Conservation (phyloP, 768 basidiomycete genomes). For the Suillus plorans region DNA sequence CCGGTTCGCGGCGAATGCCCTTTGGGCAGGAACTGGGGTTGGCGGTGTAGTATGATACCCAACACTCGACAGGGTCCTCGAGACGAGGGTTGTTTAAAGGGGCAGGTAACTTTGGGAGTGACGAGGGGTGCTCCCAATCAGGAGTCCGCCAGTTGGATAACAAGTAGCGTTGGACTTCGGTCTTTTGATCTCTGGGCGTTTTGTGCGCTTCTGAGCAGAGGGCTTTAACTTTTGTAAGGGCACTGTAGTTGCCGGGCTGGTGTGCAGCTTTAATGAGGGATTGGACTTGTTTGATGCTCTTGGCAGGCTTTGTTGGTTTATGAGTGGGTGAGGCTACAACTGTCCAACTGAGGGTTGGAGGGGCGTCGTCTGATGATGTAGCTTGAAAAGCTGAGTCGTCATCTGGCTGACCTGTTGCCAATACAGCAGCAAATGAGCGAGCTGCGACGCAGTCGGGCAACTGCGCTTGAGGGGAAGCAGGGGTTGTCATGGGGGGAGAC, state of each 20-base stretch:
- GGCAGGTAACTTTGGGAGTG: slow-evolving; percentile 17
- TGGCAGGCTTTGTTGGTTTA: slow-evolving; percentile 28
- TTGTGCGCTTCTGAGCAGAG: slow-evolving; percentile 45
- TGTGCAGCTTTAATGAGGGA: slow-evolving; percentile 44
- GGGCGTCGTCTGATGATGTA: slow-evolving; percentile 21
- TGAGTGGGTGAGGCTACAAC: slow-evolving; percentile 11
- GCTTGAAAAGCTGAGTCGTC: slow-evolving; percentile 25
- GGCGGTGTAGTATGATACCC: slow-evolving; percentile 44
- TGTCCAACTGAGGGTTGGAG: slow-evolving; percentile 24
- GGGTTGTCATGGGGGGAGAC: slow-evolving; percentile 27
- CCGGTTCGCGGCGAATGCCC: slow-evolving; percentile 42
- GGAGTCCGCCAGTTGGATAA: slow-evolving; percentile 47
- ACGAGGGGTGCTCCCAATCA: slow-evolving; percentile 28
- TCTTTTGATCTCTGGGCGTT: slow-evolving; percentile 44
- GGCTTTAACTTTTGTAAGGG: slow-evolving; percentile 42
- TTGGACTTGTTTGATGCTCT: slow-evolving; percentile 41
- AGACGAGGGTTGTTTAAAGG: slow-evolving; percentile 43
- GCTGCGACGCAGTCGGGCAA: slow-evolving; percentile 35
- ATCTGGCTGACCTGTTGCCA: slow-evolving; percentile 30
- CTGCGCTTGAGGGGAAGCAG: slow-evolving; percentile 34
- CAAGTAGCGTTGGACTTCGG: slow-evolving; percentile 42
- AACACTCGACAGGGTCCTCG: slow-evolving; percentile 46
- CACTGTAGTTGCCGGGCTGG: slow-evolving; percentile 41
- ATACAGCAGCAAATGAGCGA: slow-evolving; percentile 33
- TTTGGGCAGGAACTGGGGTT: slow-evolving; percentile 48